Conservation (phyloP, 495 filamentous ascomycete species). For the Penicillium taxi region DNA sequence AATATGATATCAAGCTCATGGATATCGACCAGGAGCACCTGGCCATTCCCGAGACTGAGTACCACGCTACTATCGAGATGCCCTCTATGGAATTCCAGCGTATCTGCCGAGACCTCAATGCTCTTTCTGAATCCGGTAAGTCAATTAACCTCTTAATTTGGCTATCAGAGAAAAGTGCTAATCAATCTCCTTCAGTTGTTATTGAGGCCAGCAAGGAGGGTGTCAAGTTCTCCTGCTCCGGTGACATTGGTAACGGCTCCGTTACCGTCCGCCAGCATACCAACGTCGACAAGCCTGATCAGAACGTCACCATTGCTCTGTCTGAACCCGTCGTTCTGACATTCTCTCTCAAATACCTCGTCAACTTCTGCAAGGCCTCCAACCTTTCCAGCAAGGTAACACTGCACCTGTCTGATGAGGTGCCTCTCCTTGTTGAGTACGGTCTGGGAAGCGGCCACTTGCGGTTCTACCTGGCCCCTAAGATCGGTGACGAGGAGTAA, state of each 20-base stretch:
- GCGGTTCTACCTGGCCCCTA: slow-evolving; percentile 95
- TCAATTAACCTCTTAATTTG: neutral
- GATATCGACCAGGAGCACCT: slow-evolving; percentile 99
- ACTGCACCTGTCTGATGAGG: slow-evolving; percentile 90
- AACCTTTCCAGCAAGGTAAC: slow-evolving; percentile 74
- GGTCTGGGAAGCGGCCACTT: slow-evolving; percentile 78
- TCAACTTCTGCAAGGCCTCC: slow-evolving; percentile 99
- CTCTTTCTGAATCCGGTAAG: slow-evolving; percentile 88
- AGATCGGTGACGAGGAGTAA: slow-evolving; percentile 95
- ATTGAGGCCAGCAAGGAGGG: slow-evolving; percentile 98
- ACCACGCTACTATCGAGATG: slow-evolving; percentile 85
- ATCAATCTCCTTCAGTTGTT: slow-evolving; percentile 55
- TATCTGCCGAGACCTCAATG: slow-evolving; percentile 86
- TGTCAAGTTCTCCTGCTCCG: slow-evolving; percentile 87
- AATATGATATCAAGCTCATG: slow-evolving; percentile 99
- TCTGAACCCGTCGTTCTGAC: slow-evolving; percentile 90
- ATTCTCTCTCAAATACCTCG: slow-evolving; percentile 98
- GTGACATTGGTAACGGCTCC: slow-evolving; percentile 92
- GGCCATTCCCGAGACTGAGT: slow-evolving; percentile 97
- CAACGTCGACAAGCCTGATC: slow-evolving; percentile 82
- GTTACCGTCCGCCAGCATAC: slow-evolving; percentile 85
- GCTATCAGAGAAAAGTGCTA: neutral
- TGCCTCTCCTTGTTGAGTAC: slow-evolving; percentile 94
- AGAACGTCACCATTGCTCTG: slow-evolving; percentile 81
- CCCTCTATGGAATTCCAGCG: slow-evolving; percentile 85